phyloP scores from a whole-genome alignment of 2,329 filamentous ascomycete genomes.

The Hirsutella minnesotensis region DNA sequence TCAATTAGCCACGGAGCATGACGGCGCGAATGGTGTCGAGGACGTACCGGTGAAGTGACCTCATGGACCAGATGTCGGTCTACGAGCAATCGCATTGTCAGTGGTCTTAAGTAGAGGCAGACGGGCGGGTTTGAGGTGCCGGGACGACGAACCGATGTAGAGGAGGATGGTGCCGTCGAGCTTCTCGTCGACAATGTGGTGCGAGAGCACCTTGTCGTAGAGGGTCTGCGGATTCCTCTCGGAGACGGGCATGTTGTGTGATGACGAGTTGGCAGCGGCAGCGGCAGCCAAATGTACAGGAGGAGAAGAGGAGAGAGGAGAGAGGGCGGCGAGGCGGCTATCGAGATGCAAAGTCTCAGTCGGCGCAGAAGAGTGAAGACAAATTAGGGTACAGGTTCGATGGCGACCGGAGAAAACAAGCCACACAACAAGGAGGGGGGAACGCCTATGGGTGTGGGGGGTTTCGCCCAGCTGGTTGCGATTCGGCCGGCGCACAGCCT shows the following conservation, averaged over 20 bases:
- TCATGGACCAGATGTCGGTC: conserved; percentile 96
- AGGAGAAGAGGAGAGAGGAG: neutral
- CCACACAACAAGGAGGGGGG: neutral
- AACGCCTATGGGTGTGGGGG: neutral
- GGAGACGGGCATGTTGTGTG: conserved; percentile 54
- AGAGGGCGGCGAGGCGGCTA: too few species aligned
- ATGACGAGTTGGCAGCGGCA: neutral
- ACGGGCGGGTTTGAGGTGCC: neutral
- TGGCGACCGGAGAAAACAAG: too few species aligned
- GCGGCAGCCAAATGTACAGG: neutral
- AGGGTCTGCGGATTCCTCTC: conserved; percentile 67
- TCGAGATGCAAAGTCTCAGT: too few species aligned
- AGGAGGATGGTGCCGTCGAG: conserved; percentile 84
- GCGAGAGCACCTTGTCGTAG: conserved; percentile 95
- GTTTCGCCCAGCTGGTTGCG: too few species aligned
- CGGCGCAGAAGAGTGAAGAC: too few species aligned
- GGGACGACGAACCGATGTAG: conserved; percentile 64
- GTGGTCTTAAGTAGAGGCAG: neutral
- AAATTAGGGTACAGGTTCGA: too few species aligned
- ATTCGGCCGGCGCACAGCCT: too few species aligned
- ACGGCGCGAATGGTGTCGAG: too few species aligned
- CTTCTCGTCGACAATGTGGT: conserved; percentile 92
- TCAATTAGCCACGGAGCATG: conserved; percentile 1
- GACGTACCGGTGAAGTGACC: conserved; percentile 83
- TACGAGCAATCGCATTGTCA: conserved; percentile 20